Base-by-base conservation (phyloP, 306 rosid species). In the Lithocarpus polystachyus region DNA sequence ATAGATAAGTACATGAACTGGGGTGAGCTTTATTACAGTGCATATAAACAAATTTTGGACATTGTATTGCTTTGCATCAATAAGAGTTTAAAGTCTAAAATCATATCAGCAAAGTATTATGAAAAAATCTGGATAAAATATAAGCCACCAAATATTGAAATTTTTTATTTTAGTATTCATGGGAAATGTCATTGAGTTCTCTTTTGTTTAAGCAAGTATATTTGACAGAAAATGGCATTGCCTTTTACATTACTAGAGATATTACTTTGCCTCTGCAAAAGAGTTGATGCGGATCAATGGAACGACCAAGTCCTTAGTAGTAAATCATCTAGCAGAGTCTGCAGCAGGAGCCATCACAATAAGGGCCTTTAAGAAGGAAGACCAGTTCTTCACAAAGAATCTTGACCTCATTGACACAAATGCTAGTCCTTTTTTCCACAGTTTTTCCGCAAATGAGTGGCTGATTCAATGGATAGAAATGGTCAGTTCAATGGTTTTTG, bases 231-330 rank as follows among this genome's bases (percentile, higher is more conserved):
- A 11, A 22, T 14, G 23, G 15, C 23, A 3, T 64, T 12, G 31
- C 3, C 71, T 26, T 70, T 57, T 76, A 71, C 75, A 10, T 18
- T 3, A 1, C 20, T 64, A 92, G 94, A 90, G 76, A 84, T 90
- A 92, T 70, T 92, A 87, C 80, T 86, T 82, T 37, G 76, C 92
- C 51, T 54, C 94, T 60, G 92, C 89, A 20, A 92, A 87, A 80
- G 92, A 88, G 78, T 55, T 92, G 75, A 92, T 88, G 97, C 77
- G 94, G 70, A 82, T 92, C 73, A 87, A 83, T 76, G 94, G 93
- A 57, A 92, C 94, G 33, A 92, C 93, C 6, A 92, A 85, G 84
- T 90, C 97, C 52, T 84, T 52, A 22, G 51, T 92, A 67, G 89
- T 90, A 23, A 92, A 87, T 74, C 89, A 92, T 83, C 53, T 92